A percentile compares a stretch with the other conserved stretches of the same genome.
Conservation (phyloP, 306 rosid species). For the Fagus sylvatica region DNA sequence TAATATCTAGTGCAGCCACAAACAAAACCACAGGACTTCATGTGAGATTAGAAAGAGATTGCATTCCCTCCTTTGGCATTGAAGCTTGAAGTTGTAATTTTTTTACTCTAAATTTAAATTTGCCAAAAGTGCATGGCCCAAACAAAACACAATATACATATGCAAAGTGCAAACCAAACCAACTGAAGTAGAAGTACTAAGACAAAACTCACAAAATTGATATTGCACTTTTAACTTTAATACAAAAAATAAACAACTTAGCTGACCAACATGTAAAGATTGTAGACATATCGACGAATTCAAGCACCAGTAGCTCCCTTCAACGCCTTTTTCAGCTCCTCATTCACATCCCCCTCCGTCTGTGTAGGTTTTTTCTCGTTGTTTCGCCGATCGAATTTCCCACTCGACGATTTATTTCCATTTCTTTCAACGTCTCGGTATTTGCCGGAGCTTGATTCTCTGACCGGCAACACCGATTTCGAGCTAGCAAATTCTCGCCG, state of each 20-base stretch:
- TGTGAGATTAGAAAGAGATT: no score
- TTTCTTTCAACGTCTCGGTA: conserved; percentile 39
- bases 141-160: background rate
- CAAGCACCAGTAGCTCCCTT: conserved; percentile 30
- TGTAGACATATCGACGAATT: conserved; percentile 16
- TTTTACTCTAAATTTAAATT: no score
- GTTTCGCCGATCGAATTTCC: conserved; percentile 39
- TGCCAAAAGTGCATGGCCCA: background rate
- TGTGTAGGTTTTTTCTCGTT: conserved; percentile 51
- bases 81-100: no score
- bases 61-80: no score
- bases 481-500: conserved; percentile 52
- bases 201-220: background rate
- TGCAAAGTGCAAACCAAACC: background rate
- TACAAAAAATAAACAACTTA: no score
- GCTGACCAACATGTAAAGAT: background rate
- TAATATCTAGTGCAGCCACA: no score
- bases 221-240: background rate
- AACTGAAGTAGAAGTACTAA: background rate
- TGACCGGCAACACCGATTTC: background rate
- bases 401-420: conserved; percentile 11
- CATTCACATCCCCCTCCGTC: conserved; percentile 38
- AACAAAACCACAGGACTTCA: no score
- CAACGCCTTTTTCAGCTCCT: conserved; percentile 58
- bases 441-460: conserved; percentile 29